A percentile compares a stretch with the other conserved stretches of the same genome.
Evolutionary conservation across 768 basidiomycete genomes (phyloP).

Genomic region (Leccinum aurantiacum): DNA sequence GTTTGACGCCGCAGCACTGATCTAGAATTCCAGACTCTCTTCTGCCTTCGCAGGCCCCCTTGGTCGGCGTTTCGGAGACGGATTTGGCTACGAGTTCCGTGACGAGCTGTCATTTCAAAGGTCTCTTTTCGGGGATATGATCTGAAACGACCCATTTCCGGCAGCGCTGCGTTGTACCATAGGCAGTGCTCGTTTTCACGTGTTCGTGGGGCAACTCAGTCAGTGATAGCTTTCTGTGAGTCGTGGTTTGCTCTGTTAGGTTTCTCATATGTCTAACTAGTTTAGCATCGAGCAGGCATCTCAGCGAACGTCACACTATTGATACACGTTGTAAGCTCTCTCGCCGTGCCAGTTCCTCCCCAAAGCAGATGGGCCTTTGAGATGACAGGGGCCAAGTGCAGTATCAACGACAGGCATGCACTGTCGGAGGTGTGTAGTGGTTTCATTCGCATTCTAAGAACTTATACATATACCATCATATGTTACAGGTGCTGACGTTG

Average conservation of each 20-base stretch:
- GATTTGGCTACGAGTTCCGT: constrained; percentile 82
- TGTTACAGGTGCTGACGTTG: constrained; percentile 62
- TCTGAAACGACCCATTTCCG: constrained; percentile 54
- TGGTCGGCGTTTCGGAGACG: constrained; percentile 78
- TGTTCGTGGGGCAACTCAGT: constrained; percentile 64
- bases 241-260: not conserved
- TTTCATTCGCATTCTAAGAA: constrained; percentile 3
- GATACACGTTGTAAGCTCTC: constrained; percentile 44
- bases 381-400: constrained; percentile 78
- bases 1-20: constrained; percentile 37
- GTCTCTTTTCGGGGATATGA: constrained; percentile 78
- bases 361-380: constrained; percentile 68
- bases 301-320: constrained; percentile 74
- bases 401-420: constrained; percentile 83
- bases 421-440: constrained; percentile 59
- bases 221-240: constrained; percentile 46
- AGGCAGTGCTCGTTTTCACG: constrained; percentile 17
- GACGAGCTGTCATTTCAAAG: constrained; percentile 66
- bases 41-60: constrained; percentile 82
- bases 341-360: constrained; percentile 53
- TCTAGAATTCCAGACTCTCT: constrained; percentile 53
- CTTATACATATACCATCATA: not conserved
- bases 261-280: not conserved
- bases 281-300: constrained; percentile 74
- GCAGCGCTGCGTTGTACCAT: constrained; percentile 4